Evolutionary conservation across 1,139 yeast species (phyloP).

Genomic region (Candida sp.): DNA sequence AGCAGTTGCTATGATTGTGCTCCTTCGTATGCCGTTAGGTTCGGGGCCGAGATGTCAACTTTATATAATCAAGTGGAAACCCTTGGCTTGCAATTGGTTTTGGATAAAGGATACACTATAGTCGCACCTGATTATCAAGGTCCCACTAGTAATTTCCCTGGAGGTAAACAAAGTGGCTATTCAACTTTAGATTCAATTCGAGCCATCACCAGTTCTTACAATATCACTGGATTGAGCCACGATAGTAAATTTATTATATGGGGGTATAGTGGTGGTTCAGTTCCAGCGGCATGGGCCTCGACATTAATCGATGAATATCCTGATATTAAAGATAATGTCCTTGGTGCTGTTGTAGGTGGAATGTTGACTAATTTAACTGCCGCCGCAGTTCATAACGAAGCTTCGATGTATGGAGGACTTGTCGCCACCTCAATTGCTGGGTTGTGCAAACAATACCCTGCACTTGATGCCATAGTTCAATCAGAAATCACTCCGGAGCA

Average conservation of each 20-base stretch:
- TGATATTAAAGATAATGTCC: conserved; percentile 12
- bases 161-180: conserved; percentile 28
- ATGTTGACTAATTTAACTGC: conserved; percentile 15
- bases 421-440: conserved; percentile 16
- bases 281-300: conserved; percentile 37
- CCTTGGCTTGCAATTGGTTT: conserved; percentile 19
- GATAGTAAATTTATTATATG: conserved; percentile 27
- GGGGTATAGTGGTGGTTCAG: conserved; percentile 42
- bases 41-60: conserved; percentile 6
- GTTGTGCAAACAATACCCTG: conserved; percentile 16
- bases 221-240: conserved; percentile 23
- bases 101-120: conserved; percentile 31
- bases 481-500: conserved; percentile 2
- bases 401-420: conserved; percentile 16
- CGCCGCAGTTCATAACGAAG: conserved; percentile 15
- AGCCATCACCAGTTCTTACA: conserved; percentile 21
- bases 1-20: conserved; percentile 5
- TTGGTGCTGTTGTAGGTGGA: conserved; percentile 21
- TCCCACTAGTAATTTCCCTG: conserved; percentile 24
- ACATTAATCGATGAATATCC: conserved; percentile 23
- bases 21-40: conserved; percentile 8
- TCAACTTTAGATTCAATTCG: conserved; percentile 28
- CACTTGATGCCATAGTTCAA: conserved; percentile 4
- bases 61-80: conserved; percentile 16
- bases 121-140: conserved; percentile 34